Percentiles rank a stretch among this genome's conserved stretches.
These are phyloP conservation scores for Neonothopanus nambi DNA, from an alignment of 1,284 basidiomycete species.

Conservation along the genomic window DNA sequence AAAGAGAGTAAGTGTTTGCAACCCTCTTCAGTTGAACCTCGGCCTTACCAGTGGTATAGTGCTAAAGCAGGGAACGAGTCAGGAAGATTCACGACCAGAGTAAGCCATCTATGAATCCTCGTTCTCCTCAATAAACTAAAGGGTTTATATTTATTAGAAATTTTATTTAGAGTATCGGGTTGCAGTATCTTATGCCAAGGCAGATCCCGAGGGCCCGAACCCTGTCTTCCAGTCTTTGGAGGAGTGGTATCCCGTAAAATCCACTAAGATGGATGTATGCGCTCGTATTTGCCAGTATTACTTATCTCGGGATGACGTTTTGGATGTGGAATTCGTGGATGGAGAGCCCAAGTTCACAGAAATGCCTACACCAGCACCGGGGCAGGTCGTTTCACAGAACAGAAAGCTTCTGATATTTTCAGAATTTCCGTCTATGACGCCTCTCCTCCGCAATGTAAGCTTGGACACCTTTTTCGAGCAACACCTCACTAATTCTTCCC, in stretches of 20 bases:
- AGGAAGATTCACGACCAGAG: constrained; percentile 24
- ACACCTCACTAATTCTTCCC: background rate
- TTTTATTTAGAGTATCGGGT: constrained; percentile 23
- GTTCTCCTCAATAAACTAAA: background rate
- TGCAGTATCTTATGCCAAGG: constrained; percentile 18
- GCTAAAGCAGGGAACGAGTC: no score
- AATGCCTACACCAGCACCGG: background rate
- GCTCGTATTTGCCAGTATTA: constrained; percentile 15
- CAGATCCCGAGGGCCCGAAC: constrained; percentile 9
- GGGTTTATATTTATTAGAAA: constrained; percentile 15
- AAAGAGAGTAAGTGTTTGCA: constrained; percentile 21
- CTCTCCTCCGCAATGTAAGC: constrained; percentile 21
- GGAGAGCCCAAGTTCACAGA: background rate
- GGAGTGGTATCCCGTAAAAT: constrained; percentile 22
- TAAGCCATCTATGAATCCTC: constrained; percentile 16
- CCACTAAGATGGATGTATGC: constrained; percentile 23
- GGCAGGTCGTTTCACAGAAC: background rate
- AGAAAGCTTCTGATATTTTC: constrained; percentile 22
- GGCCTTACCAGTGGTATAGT: no score
- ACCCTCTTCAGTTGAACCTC: constrained; percentile 16
- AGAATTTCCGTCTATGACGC: constrained; percentile 21
- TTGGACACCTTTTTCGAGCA: background rate
- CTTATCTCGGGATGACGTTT: constrained; percentile 15
- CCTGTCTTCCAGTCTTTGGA: constrained; percentile 20
- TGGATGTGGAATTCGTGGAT: constrained; percentile 5